Evolutionary conservation across 2,329 filamentous ascomycete species (phyloP).

Genomic region (Neospermospora avenae): DNA sequence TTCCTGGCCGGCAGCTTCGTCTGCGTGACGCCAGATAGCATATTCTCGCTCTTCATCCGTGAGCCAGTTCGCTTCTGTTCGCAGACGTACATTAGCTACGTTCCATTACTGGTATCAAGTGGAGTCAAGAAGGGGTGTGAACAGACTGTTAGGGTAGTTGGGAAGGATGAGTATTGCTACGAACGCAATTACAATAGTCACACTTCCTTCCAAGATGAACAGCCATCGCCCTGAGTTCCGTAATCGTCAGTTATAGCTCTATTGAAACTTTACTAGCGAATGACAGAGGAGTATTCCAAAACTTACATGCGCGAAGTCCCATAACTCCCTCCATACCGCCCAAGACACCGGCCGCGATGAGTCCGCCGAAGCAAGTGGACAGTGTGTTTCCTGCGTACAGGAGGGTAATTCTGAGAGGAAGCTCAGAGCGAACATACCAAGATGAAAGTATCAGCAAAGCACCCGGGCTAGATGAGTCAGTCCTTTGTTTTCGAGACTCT

Average conservation of each 20-base stretch:
- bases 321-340: constrained; percentile 9
- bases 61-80: constrained; percentile 37
- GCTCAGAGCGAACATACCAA: constrained; percentile 43
- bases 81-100: not conserved
- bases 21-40: constrained; percentile 51
- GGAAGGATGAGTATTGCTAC: constrained; percentile 6
- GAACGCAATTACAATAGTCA: constrained; percentile 16
- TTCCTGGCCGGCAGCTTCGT: constrained; percentile 1
- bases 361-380: constrained; percentile 40
- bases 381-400: constrained; percentile 35
- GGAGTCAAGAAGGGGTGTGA: not conserved
- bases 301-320: constrained; percentile 8
- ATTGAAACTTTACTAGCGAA: not conserved
- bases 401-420: constrained; percentile 42
- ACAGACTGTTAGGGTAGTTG: constrained; percentile 9
- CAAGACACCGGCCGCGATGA: constrained; percentile 40
- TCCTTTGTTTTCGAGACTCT: not conserved
- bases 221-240: constrained; percentile 11
- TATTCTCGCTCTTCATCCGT: constrained; percentile 41
- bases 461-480: constrained; percentile 39
- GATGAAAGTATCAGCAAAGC: constrained; percentile 29
- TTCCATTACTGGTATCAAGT: constrained; percentile 23
- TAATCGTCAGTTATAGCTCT: no score
- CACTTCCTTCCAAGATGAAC: constrained; percentile 20
- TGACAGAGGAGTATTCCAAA: no score